Base-by-base conservation (phyloP, 352 stramenopile genomes). In the Pythium pectinolyticum region DNA sequence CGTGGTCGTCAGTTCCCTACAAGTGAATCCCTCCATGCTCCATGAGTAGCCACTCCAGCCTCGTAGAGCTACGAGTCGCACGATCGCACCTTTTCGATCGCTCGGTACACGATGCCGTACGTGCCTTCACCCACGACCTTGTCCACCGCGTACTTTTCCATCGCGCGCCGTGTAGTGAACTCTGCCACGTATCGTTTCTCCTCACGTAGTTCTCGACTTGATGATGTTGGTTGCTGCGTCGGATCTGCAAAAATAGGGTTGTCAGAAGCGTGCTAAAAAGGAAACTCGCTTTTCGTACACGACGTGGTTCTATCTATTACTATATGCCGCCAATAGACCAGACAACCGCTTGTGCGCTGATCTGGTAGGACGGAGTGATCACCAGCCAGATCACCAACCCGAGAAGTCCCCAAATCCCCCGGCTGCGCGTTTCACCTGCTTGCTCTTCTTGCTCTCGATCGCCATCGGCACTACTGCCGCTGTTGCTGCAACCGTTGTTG, bases 111-210 rank as follows among this genome's bases (percentile, higher is more conserved):
- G 39, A 92, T 70, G 19, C 85, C 85, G 61, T 92, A 94, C 25
- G 85, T 92, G 37, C 85, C 85, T 72, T 94, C 85, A 24, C 85
- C 85, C 39, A 94, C 91, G 24, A 92, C 63, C 45, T 91, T 91
- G 37, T 94, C 85, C 6, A 94, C 59, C 41, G 73, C 63, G 58
- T 94, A 94, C 59, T 88, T 86, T 58, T 94, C 81, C 85, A 94
- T 94, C 28, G 22, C 17, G 20, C 22, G 8, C 35, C 7, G 35
- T 15, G 41, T 15, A 20, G 3, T 49, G n/a, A n/a, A n/a, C n/a
- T n/a, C n/a, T n/a, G n/a, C n/a, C n/a, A n/a, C n/a, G n/a, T n/a
- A n/a, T n/a, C n/a, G n/a, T n/a, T n/a, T n/a, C n/a, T n/a, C n/a
- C n/a, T n/a, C n/a, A n/a, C n/a, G n/a, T n/a, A n/a, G n/a, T n/a